phyloP scores from a whole-genome alignment of 306 rosid genomes.

The Abrus precatorius region DNA sequence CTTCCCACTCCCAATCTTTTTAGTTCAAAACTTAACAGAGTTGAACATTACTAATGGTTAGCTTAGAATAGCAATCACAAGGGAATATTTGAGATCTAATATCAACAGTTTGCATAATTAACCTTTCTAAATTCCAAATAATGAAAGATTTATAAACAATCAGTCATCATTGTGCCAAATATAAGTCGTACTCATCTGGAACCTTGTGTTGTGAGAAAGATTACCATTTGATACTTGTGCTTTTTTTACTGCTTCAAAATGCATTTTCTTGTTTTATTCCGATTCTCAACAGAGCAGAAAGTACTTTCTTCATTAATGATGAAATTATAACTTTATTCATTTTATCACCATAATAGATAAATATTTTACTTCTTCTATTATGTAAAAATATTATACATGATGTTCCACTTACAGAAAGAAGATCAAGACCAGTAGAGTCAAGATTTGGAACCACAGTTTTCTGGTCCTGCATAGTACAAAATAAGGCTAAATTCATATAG shows the following conservation, averaged over 20 bases:
- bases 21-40: not conserved
- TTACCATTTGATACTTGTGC: slow-evolving; percentile 22
- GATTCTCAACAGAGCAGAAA: slow-evolving; percentile 36
- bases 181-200: slow-evolving; percentile 15
- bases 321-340: slow-evolving; percentile 20
- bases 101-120: slow-evolving; percentile 23
- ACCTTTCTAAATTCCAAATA: slow-evolving; percentile 18
- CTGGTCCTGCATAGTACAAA: slow-evolving; percentile 68
- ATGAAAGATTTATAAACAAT: not conserved
- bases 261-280: slow-evolving; percentile 31
- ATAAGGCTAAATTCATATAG: slow-evolving; percentile 19
- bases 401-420: slow-evolving; percentile 81
- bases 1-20: not conserved
- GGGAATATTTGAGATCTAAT: slow-evolving; percentile 6
- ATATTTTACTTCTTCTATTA: slow-evolving; percentile 2
- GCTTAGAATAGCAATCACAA: not conserved
- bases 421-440: slow-evolving; percentile 84
- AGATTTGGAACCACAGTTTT: slow-evolving; percentile 86
- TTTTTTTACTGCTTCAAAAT: slow-evolving; percentile 17
- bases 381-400: slow-evolving; percentile 21
- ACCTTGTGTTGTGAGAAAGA: slow-evolving; percentile 35
- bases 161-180: slow-evolving; percentile 4
- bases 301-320: slow-evolving; percentile 21
- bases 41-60: slow-evolving; percentile 1
- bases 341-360: slow-evolving; percentile 33